phyloP scores from a whole-genome alignment of 768 basidiomycete species.

The Aureoboletus auriporus region DNA sequence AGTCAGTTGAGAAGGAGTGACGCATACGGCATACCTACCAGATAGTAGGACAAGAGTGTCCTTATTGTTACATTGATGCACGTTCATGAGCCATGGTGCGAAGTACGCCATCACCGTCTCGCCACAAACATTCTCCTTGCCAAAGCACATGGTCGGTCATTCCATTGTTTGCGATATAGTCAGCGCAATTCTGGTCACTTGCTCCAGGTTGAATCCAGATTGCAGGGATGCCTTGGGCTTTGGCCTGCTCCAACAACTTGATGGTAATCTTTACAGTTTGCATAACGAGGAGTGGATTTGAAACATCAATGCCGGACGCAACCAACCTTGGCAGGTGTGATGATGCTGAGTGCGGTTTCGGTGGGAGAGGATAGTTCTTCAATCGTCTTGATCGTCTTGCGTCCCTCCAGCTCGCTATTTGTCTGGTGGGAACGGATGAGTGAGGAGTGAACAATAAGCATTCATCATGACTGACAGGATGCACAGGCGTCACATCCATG shows the following conservation, averaged over 20 bases:
- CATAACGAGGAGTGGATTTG: background rate
- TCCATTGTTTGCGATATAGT: conserved; percentile 63
- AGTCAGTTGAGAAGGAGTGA: background rate
- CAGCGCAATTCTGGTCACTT: conserved; percentile 58
- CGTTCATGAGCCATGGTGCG: conserved; percentile 19
- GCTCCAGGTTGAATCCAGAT: conserved; percentile 93
- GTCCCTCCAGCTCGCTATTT: conserved; percentile 64
- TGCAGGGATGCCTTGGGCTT: conserved; percentile 64
- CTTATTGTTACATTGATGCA: conserved; percentile 15
- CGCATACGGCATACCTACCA: background rate
- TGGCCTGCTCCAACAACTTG: conserved; percentile 59
- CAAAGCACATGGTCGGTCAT: conserved; percentile 67
- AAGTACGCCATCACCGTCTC: conserved; percentile 62
- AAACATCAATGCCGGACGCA: background rate
- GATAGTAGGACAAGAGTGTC: background rate
- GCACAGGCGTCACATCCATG: conserved; percentile 65
- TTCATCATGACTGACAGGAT: conserved; percentile 49
- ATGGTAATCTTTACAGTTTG: conserved; percentile 60
- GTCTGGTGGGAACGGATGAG: conserved; percentile 41
- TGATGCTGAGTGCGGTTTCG: conserved; percentile 71
- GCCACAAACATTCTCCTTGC: conserved; percentile 81
- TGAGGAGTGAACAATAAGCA: background rate
- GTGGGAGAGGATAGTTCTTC: conserved; percentile 54
- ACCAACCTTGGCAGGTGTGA: conserved; percentile 69
- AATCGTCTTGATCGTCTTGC: conserved; percentile 52